Conservation (phyloP, 2,329 filamentous ascomycete species). For the Aspergillus sp. region DNA sequence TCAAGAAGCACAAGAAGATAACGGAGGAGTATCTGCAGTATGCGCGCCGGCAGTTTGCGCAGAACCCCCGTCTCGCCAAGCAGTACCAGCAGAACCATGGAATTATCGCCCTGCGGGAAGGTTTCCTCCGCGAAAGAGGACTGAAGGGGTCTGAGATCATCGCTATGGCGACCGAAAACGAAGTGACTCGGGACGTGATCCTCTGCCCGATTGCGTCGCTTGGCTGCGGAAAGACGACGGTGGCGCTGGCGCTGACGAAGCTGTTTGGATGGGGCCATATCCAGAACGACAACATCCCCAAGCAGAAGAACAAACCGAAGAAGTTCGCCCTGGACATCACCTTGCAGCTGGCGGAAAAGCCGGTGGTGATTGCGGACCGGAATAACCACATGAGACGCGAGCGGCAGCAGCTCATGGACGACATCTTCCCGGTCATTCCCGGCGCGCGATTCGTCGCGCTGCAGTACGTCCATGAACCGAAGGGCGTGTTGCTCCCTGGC, state of each 20-base stretch:
- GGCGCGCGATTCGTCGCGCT: constrained; percentile 75
- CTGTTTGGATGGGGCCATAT: constrained; percentile 90
- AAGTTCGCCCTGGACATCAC: constrained; percentile 72
- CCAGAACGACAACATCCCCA: constrained; percentile 94
- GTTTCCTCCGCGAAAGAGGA: constrained; percentile 79
- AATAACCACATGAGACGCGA: constrained; percentile 92
- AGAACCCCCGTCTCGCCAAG: constrained; percentile 65
- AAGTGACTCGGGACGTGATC: constrained; percentile 67
- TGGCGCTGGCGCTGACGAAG: constrained; percentile 75
- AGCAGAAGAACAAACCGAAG: constrained; percentile 68
- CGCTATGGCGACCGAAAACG: constrained; percentile 57
- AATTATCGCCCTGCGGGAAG: constrained; percentile 86
- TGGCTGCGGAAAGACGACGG: constrained; percentile 93
- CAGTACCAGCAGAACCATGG: constrained; percentile 85
- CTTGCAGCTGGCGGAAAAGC: constrained; percentile 59
- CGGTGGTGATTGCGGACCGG: constrained; percentile 83
- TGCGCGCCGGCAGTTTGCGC: constrained; percentile 68
- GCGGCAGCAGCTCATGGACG: constrained; percentile 79
- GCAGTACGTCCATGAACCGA: constrained; percentile 76
- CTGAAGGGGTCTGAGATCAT: constrained; percentile 88
- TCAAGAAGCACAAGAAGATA: constrained; percentile 83
- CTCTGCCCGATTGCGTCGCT: constrained; percentile 91
- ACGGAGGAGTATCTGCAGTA: constrained; percentile 88
- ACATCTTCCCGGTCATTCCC: constrained; percentile 62
- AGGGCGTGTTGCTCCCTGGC: constrained; percentile 59